Conservation (phyloP, 2,329 filamentous ascomycete species). For the Pleoardoris graminearum region DNA sequence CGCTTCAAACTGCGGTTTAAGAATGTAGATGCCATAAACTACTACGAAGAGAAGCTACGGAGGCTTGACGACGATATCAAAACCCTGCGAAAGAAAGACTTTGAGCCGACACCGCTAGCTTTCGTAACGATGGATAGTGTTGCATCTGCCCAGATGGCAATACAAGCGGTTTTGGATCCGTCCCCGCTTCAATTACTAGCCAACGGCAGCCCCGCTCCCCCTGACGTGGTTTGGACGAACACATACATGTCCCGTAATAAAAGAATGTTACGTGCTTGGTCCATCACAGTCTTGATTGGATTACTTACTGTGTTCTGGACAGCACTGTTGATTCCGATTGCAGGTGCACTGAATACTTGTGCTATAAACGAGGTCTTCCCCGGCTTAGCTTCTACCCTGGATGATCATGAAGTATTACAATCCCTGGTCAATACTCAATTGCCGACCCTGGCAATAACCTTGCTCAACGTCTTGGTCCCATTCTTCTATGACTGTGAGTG, state of each 20-base stretch:
- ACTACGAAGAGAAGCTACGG: slow-evolving; percentile 85
- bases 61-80: slow-evolving; percentile 75
- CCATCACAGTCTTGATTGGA: slow-evolving; percentile 79
- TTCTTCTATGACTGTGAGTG: slow-evolving; percentile 85
- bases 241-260: slow-evolving; percentile 78
- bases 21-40: slow-evolving; percentile 87
- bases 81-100: slow-evolving; percentile 72
- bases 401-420: slow-evolving; percentile 68
- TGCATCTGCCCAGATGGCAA: slow-evolving; percentile 88
- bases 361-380: slow-evolving; percentile 76
- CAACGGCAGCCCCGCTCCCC: slow-evolving; percentile 82
- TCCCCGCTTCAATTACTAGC: slow-evolving; percentile 83
- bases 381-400: slow-evolving; percentile 67
- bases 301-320: slow-evolving; percentile 88
- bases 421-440: slow-evolving; percentile 85
- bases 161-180: slow-evolving; percentile 91
- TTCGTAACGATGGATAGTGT: slow-evolving; percentile 99
- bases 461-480: slow-evolving; percentile 87
- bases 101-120: slow-evolving; percentile 77
- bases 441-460: slow-evolving; percentile 80
- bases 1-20: slow-evolving; percentile 71
- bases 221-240: slow-evolving; percentile 93
- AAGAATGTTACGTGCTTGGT: slow-evolving; percentile 79
- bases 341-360: slow-evolving; percentile 77
- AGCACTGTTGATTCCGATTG: slow-evolving; percentile 76